phyloP scores from a whole-genome alignment of 1,284 basidiomycete genomes.

The Polyporus tsugae region DNA sequence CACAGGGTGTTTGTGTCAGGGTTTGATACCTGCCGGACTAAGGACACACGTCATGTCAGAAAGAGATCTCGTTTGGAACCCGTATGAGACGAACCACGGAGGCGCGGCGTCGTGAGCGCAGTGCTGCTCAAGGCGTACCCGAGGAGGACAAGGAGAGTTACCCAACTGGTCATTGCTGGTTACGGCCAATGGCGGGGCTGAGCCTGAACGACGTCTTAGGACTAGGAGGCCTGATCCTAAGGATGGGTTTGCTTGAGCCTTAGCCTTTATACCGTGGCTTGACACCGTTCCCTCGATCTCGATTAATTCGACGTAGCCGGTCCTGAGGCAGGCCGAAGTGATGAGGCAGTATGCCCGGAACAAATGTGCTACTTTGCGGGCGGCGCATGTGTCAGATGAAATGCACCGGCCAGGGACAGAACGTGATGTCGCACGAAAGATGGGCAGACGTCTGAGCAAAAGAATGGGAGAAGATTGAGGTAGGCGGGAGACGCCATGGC shows the following conservation, averaged over 20 bases:
- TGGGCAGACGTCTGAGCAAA: background rate
- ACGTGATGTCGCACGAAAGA: background rate
- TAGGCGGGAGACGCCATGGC: background rate
- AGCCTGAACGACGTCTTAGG: slow-evolving; percentile 3
- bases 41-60: background rate
- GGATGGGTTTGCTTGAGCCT: background rate
- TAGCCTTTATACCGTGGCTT: background rate
- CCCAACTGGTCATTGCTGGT: slow-evolving; percentile 21
- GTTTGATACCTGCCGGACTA: slow-evolving; percentile 25
- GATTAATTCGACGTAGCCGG: background rate
- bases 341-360: background rate
- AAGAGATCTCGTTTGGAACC: background rate
- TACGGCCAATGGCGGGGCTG: background rate
- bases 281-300: background rate
- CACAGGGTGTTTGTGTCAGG: slow-evolving; percentile 20
- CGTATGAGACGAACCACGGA: slow-evolving; percentile 20
- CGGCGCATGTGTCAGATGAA: background rate
- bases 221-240: background rate
- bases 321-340: background rate
- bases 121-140: slow-evolving; percentile 15
- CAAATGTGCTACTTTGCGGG: background rate
- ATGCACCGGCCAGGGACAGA: background rate
- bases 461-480: slow-evolving; percentile 4
- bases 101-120: slow-evolving; percentile 27
- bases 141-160: slow-evolving; percentile 23